Base-by-base conservation (phyloP, 73 alveolate species). In the Stentor coeruleus region DNA sequence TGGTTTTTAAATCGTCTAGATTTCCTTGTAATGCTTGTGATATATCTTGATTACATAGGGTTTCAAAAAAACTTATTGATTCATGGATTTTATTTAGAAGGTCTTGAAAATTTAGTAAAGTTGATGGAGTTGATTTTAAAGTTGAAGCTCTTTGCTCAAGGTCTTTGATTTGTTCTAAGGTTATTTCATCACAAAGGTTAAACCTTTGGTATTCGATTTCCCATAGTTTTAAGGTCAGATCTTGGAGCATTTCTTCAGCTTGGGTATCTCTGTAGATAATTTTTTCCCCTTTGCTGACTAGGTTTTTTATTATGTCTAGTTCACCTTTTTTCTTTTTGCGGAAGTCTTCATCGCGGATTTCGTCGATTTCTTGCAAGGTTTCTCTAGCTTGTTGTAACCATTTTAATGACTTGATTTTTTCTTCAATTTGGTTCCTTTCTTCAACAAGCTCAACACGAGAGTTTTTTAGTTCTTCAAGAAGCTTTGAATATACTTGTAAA, bases 171-270 rank as follows among this genome's bases (percentile, higher is more conserved):
- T 66, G 79, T 31, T 66, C 79, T 11, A 66, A 20, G 2, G 79
- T 66, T 1, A 66, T 33, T 66, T 66, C 79, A 66, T 66, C 79
- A 2, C 79, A 66, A 20, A 26, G n/a, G 11, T 33, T 31, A 31
- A 66, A 66, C 37, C 79, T 66, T 66, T 20, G 42, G 2, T 20
- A 66, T 31, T 66, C 79, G 49, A 66, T 20, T 66, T 66, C 79
- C 79, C 79, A 66, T 15, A 66, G 79, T 33, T 31, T 66, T 20
- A 66, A 66, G 2, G 39, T 31, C 14, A 66, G 37, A 26, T 66
- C 79, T 2, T 66, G 40, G 15, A 66, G 79, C 79, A 26, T 66
- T 31, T 66, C 37, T 33, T 66, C 79, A 66, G 79, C 79, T 33
- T 66, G 79, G 11, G 36, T 37, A 33, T 66, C 79, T 2, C 11